A percentile compares a stretch with the other conserved stretches of the same genome.
These are phyloP conservation scores for Fusarium tanahbumbuense DNA, from an alignment of 2,329 filamentous ascomycete genomes.

Conservation along the genomic window DNA sequence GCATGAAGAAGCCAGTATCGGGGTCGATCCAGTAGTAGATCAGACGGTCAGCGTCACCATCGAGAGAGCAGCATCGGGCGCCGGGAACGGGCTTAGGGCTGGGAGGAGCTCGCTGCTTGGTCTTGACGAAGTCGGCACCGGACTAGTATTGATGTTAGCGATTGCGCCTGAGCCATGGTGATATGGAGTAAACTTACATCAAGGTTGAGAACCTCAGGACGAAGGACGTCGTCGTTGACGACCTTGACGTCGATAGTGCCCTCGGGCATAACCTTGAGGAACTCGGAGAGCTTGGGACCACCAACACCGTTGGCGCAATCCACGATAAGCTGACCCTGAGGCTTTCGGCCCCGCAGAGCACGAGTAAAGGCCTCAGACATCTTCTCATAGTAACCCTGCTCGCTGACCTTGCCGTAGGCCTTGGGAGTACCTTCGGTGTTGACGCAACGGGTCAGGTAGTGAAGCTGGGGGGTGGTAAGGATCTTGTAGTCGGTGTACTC, in stretches of 20 bases:
- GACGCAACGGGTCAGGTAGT: conserved; percentile 93
- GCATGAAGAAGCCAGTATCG: conserved; percentile 85
- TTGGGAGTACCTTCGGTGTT: conserved; percentile 91
- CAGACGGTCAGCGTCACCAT: conserved; percentile 94
- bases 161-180: background rate
- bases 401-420: conserved; percentile 88
- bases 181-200: conserved; percentile 68
- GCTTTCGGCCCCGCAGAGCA: conserved; percentile 81
- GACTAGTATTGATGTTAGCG: conserved; percentile 64
- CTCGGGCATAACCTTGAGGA: conserved; percentile 83
- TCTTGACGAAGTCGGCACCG: conserved; percentile 98
- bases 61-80: conserved; percentile 88
- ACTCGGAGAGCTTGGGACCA: conserved; percentile 86
- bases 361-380: conserved; percentile 84
- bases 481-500: conserved; percentile 88
- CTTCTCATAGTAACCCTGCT: conserved; percentile 96
- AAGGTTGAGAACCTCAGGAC: conserved; percentile 88
- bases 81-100: conserved; percentile 80
- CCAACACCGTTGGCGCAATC: conserved; percentile 98
- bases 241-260: conserved; percentile 85
- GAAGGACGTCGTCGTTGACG: conserved; percentile 92
- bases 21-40: conserved; percentile 94
- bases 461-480: conserved; percentile 95
- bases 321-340: conserved; percentile 80
- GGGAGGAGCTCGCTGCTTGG: conserved; percentile 89